Base-by-base conservation (phyloP, 1,284 basidiomycete species). In the Ceraceosorus guamensis region DNA sequence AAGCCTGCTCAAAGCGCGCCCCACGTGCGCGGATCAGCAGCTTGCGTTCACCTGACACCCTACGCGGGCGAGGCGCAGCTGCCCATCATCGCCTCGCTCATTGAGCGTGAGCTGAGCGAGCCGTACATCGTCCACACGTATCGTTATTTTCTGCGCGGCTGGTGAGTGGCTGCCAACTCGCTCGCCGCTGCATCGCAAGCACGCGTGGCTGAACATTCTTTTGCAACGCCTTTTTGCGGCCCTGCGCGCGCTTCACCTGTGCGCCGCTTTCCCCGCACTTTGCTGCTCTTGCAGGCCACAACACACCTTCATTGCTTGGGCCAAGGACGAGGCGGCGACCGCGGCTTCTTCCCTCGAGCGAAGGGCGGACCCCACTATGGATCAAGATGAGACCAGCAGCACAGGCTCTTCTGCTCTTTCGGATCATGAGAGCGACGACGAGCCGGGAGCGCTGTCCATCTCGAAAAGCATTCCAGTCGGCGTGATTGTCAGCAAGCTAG, bases 401-500 rank as follows among this genome's bases (percentile, higher is more conserved):
- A 43, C 13, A 24, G 24, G 24, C 24, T 24, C 24, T 24, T 24
- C 24, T 24, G 24, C 24, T 24, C 24, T 24, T 24, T 24, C 24
- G 24, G 24, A 24, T 24, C 24, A 24, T 24, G 24, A 24, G 24
- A 24, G 24, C 24, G 24, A 24, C 24, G 24, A 24, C 3, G 24
- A 24, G 24, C 24, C 24, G 24, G 24, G 24, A 24, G 24, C 24
- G 24, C 24, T 24, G 24, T 24, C 24, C 41, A 43, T 13, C 41
- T 13, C 41, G 41, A 43, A 16, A 3, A 43, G 41, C 11, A 50
- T 14, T 11, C 59, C 71, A 0, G 63, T 74, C 1, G 93, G 90
- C 18, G 89, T 90, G 4, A 88, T 98, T 59, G 87, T 98, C 32
- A 92, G 90, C 82, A 97, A 97, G 80, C 88, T 93, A 76, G 91